phyloP scores from a whole-genome alignment of 257 asterid genomes.

The Sherardia arvensis region DNA sequence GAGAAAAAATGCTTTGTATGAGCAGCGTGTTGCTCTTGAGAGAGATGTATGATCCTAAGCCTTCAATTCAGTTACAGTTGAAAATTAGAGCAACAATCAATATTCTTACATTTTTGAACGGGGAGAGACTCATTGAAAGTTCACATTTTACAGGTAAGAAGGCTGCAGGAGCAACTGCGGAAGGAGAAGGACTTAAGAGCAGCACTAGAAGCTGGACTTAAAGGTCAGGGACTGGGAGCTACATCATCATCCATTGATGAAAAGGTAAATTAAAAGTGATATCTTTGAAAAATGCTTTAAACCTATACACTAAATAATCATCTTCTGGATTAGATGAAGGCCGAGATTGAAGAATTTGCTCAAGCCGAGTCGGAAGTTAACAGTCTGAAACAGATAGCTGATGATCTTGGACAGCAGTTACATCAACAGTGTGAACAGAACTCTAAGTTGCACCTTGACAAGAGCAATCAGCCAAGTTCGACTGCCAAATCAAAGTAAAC shows the following conservation, averaged over 20 bases:
- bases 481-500: constrained; percentile 29
- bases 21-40: constrained; percentile 75
- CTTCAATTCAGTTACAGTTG: neutral
- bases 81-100: neutral
- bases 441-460: constrained; percentile 36
- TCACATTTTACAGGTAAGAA: constrained; percentile 47
- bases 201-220: constrained; percentile 62
- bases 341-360: constrained; percentile 55
- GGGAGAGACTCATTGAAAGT: neutral
- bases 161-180: constrained; percentile 61
- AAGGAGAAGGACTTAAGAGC: constrained; percentile 65
- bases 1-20: constrained; percentile 58
- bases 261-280: constrained; percentile 36
- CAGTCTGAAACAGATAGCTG: constrained; percentile 51
- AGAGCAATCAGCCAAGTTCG: constrained; percentile 34
- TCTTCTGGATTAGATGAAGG: constrained; percentile 43
- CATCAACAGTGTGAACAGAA: constrained; percentile 55
- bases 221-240: constrained; percentile 32
- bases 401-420: constrained; percentile 58
- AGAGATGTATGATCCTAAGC: constrained; percentile 45
- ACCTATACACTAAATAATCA: constrained; percentile 14
- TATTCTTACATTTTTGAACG: neutral
- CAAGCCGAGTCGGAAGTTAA: constrained; percentile 51
- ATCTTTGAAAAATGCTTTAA: neutral
- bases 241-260: constrained; percentile 46